phyloP scores from a whole-genome alignment of 495 filamentous ascomycete species.

The Aspergillus kassunensis region DNA sequence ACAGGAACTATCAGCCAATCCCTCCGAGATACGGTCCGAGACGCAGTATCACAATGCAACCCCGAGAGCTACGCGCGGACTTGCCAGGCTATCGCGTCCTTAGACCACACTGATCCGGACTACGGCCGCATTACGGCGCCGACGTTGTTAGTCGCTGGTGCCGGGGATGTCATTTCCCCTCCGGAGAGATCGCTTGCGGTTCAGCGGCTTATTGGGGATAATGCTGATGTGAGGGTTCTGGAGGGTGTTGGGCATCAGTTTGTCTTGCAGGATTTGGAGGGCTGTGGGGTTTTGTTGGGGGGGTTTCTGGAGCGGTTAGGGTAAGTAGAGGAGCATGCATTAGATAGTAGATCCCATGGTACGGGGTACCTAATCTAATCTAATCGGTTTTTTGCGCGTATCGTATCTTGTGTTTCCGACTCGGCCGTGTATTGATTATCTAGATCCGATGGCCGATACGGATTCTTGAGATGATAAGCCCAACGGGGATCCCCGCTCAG shows the following conservation, averaged over 20 bases:
- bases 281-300: background rate
- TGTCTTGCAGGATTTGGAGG: constrained; percentile 6
- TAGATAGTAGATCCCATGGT: no score
- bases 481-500: no score
- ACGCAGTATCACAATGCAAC: background rate
- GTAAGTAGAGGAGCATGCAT: background rate
- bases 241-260: constrained; percentile 8
- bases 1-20: no score
- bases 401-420: no score
- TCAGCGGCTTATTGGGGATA: constrained; percentile 4
- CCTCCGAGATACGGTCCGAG: background rate
- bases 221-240: background rate
- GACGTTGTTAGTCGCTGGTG: background rate
- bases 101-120: constrained; percentile 5
- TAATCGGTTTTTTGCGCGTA: no score
- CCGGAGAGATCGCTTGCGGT: constrained; percentile 1
- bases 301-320: background rate
- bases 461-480: no score
- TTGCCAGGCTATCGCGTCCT: background rate
- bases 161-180: constrained; percentile 6
- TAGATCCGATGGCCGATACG: no score
- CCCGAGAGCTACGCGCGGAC: constrained; percentile 1
- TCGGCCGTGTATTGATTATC: no score
- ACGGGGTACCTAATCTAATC: no score
- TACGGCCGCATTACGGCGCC: constrained; percentile 1